Evolutionary conservation across 805 yeast genomes (phyloP).

Genomic region (Candida khao-thaluensis): DNA sequence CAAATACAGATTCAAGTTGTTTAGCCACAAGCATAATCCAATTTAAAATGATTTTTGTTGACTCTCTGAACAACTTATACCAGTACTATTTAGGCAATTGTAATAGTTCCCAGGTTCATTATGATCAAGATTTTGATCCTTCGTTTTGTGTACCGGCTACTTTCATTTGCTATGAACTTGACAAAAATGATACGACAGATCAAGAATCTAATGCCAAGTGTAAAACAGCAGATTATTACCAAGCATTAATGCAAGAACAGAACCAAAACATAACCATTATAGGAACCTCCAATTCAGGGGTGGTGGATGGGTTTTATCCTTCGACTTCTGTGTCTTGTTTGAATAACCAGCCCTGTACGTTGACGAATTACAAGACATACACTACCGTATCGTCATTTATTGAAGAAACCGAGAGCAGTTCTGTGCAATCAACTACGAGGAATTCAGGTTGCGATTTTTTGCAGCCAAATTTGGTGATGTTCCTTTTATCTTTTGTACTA

Average conservation of each 20-base stretch:
- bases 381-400: too few relatives aligned
- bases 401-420: too few relatives aligned
- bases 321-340: slow-evolving; percentile 8
- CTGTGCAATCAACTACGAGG: too few relatives aligned
- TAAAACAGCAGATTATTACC: too few relatives aligned
- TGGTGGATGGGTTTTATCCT: slow-evolving; percentile 10
- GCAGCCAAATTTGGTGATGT: background rate
- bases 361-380: background rate
- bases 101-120: slow-evolving; percentile 9
- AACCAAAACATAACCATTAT: too few relatives aligned
- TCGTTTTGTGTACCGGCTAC: slow-evolving; percentile 10
- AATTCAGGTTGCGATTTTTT: too few relatives aligned
- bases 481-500: slow-evolving; percentile 1
- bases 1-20: slow-evolving; percentile 8
- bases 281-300: too few relatives aligned
- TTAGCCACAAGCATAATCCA: slow-evolving; percentile 14
- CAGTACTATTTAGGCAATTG: slow-evolving; percentile 16
- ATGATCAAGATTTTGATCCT: slow-evolving; percentile 8
- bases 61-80: slow-evolving; percentile 4
- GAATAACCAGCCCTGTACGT: slow-evolving; percentile 9
- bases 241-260: too few relatives aligned
- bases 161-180: slow-evolving; percentile 11
- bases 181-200: too few relatives aligned
- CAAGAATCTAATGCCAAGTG: too few relatives aligned
- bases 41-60: slow-evolving; percentile 12